These are phyloP conservation scores for Tricholoma sp. DNA, from an alignment of 768 basidiomycete species.

Conservation along the genomic window DNA sequence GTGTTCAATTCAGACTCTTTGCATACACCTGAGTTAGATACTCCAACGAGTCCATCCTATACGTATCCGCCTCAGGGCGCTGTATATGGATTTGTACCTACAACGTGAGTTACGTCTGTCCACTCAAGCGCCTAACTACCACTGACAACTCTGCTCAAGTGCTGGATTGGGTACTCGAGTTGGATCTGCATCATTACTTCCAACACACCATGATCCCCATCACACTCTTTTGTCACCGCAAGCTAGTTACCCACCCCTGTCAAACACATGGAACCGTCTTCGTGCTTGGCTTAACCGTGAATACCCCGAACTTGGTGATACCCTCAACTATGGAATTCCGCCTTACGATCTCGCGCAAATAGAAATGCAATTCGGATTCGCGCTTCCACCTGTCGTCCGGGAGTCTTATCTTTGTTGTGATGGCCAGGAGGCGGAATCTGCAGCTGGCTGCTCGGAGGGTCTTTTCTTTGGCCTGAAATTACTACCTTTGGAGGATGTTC, in stretches of 20 bases:
- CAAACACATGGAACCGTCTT: slow-evolving; percentile 79
- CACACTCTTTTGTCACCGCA: slow-evolving; percentile 40
- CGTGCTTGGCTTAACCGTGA: slow-evolving; percentile 76
- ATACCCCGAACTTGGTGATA: slow-evolving; percentile 94
- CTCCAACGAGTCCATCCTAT: slow-evolving; percentile 47
- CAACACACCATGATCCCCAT: slow-evolving; percentile 55
- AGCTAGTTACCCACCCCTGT: slow-evolving; percentile 67
- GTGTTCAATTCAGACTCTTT: slow-evolving; percentile 54
- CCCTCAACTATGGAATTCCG: slow-evolving; percentile 87
- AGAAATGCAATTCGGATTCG: slow-evolving; percentile 79
- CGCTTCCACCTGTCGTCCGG: slow-evolving; percentile 80
- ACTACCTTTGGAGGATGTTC: slow-evolving; percentile 86
- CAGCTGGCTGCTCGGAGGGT: slow-evolving; percentile 84
- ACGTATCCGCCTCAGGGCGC: slow-evolving; percentile 74
- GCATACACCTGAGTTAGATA: slow-evolving; percentile 42
- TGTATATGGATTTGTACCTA: slow-evolving; percentile 56
- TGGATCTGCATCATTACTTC: slow-evolving; percentile 52
- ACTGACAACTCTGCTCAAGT: slow-evolving; percentile 11
- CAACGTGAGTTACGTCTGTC: slow-evolving; percentile 38
- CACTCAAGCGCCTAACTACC: slow-evolving; percentile 14
- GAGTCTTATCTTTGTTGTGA: slow-evolving; percentile 87
- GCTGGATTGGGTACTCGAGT: slow-evolving; percentile 42
- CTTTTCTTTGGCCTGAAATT: slow-evolving; percentile 95
- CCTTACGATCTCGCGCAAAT: slow-evolving; percentile 75
- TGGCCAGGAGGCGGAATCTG: slow-evolving; percentile 90